Evolutionary conservation across 345 rosid species (phyloP).

Genomic region (Xanthoceras sorbifolium): DNA sequence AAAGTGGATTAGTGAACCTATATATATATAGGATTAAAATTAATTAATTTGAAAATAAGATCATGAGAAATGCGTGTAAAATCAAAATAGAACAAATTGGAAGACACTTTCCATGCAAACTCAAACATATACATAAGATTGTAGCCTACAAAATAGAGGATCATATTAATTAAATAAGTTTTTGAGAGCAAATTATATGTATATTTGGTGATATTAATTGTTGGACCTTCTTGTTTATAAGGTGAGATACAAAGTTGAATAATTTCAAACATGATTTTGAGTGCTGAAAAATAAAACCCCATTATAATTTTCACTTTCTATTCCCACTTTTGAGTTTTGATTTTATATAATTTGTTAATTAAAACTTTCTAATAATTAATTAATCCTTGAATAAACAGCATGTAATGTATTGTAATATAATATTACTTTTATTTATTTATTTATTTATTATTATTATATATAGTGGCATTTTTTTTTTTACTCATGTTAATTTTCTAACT

Average conservation of each 20-base stretch:
- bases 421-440: neutral
- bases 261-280: neutral
- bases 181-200: too few species aligned
- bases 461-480: neutral
- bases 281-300: neutral
- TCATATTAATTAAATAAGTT: too few species aligned
- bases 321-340: neutral
- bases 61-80: too few species aligned
- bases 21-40: too few species aligned
- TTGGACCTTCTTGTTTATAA: neutral
- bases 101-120: too few species aligned
- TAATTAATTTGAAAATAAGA: too few species aligned
- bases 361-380: neutral
- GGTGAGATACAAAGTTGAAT: slow-evolving; percentile 9
- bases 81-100: too few species aligned
- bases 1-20: too few species aligned
- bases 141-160: too few species aligned
- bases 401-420: neutral
- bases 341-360: neutral
- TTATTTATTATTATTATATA: neutral
- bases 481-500: slow-evolving; percentile 6
- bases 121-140: too few species aligned
- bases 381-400: neutral
- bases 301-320: neutral
- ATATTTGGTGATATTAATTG: too few species aligned